phyloP scores from a whole-genome alignment of 176 grass and related monocot genomes.

The Juncus effusus region DNA sequence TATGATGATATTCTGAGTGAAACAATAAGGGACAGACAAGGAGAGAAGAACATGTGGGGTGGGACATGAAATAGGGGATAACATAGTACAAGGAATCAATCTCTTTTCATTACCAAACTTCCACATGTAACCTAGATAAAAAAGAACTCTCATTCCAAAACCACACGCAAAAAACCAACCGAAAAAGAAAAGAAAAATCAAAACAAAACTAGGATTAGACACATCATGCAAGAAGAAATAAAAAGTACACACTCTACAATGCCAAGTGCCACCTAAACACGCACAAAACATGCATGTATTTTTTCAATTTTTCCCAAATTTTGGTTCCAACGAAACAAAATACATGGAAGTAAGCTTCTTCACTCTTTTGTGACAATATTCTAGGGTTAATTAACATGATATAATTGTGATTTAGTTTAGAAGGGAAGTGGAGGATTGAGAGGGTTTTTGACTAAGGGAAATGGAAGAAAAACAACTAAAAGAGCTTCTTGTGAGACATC shows the following conservation, averaged over 20 bases:
- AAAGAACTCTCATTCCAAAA: neutral
- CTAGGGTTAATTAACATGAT: constrained; percentile 3
- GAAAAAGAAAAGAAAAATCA: constrained; percentile 20
- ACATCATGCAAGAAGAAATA: constrained; percentile 17
- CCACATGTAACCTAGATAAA: constrained; percentile 21
- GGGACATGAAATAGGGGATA: neutral
- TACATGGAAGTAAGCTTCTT: neutral
- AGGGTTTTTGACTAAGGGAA: constrained; percentile 56
- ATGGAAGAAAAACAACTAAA: constrained; percentile 92
- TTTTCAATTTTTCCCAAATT: neutral
- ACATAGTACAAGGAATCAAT: constrained; percentile 13
- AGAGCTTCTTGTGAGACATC: constrained; percentile 44
- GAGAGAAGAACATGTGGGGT: constrained; percentile 21
- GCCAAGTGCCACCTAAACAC: constrained; percentile 9
- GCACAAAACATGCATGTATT: constrained; percentile 24
- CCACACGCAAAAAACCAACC: constrained; percentile 12
- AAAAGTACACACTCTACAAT: too few species aligned
- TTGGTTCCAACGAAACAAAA: neutral
- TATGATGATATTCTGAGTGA: too few species aligned
- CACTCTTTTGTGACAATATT: constrained; percentile 1
- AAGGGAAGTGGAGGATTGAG: constrained; percentile 59
- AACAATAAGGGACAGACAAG: constrained; percentile 4
- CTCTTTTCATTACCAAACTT: constrained; percentile 12
- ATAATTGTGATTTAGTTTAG: neutral
- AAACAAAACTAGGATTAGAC: constrained; percentile 13